Base-by-base conservation (phyloP, 1,284 basidiomycete genomes). In the Ceratobasidium sp. region DNA sequence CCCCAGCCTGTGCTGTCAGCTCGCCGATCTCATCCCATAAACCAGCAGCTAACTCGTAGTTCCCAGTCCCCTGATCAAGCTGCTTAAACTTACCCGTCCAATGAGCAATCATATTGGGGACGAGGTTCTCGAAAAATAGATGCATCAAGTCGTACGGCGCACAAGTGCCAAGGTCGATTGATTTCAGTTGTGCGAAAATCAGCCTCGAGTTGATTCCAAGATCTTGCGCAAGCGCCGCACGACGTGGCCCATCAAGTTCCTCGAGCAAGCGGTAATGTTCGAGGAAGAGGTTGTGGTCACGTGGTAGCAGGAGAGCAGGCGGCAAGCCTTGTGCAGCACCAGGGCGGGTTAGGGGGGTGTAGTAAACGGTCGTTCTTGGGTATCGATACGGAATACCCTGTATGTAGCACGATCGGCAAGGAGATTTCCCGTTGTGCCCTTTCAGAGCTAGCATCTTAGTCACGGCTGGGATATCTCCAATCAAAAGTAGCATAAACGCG, bases 41-140 rank as follows among this genome's bases (percentile, higher is more conserved):
- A 9, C 76, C 70, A 1, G 58, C 45, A 0, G 18, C 9, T 12
- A 77, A 43, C 6, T 60, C 34, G 30, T 76, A 78, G 32, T 75
- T 30, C 1, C 59, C 59, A 0, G 50, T 23, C 0, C 77, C 77
- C 43, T 58, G 6, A 23, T 79, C 77, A 4, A 81, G 65, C 0
- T 73, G 76, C 45, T 82, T 82, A 76, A 78, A 81, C 62, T 76
- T 60, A 0, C 81, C 79, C 1, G 75, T 81, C 81, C 80, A 82
- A 1, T 79, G 74, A 2, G 74, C 28, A 0, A 80, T 28, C 57
- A 73, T 59, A 23, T 59, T 60, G 2, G 52, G 58, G 4, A 62
- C 53, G 0, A 70, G 39, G 50, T 73, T 73, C 30, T 73, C 48
- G 0, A 77, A 71, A 0, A 81, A 59, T 0, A 82, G 71, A 50